Evolutionary conservation across 352 stramenopile species (phyloP).

Genomic region (Hyaloperonospora brassicae): DNA sequence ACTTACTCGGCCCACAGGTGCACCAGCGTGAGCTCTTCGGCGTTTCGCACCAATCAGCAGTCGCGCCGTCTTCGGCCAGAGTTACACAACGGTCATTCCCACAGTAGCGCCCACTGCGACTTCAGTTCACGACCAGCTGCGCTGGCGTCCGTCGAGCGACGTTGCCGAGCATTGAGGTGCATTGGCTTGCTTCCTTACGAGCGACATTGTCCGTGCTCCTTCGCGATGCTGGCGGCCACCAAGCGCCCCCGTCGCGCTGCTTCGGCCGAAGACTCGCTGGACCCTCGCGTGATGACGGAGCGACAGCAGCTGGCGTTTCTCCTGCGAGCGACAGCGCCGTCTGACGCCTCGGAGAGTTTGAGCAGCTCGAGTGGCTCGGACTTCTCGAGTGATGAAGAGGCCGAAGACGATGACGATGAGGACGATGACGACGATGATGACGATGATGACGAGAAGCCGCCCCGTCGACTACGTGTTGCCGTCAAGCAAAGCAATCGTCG

Average conservation of each 20-base stretch:
- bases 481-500: slow-evolving; percentile 27
- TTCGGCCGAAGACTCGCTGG: slow-evolving; percentile 22
- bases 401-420: slow-evolving; percentile 20
- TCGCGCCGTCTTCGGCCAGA: slow-evolving; percentile 7
- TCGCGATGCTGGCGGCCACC: slow-evolving; percentile 20
- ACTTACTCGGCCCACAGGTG: slow-evolving; percentile 19
- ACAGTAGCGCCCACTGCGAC: slow-evolving; percentile 8
- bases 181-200: slow-evolving; percentile 4
- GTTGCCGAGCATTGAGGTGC: slow-evolving; percentile 22
- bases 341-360: slow-evolving; percentile 29
- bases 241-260: slow-evolving; percentile 26
- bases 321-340: slow-evolving; percentile 61
- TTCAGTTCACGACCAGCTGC: slow-evolving; percentile 14
- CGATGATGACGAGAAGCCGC: too few relatives aligned
- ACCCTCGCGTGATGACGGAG: slow-evolving; percentile 77
- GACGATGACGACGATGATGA: too few relatives aligned
- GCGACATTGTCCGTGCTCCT: neutral
- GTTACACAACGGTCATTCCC: slow-evolving; percentile 21
- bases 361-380: slow-evolving; percentile 20
- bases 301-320: slow-evolving; percentile 79
- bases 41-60: slow-evolving; percentile 17
- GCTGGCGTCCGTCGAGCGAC: slow-evolving; percentile 27
- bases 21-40: slow-evolving; percentile 17
- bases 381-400: slow-evolving; percentile 31
- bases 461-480: slow-evolving; percentile 19